Percentiles rank a stretch among this genome's conserved stretches.
Conservation (phyloP, 2,329 filamentous ascomycete species). For the Aspergillus hortae region DNA sequence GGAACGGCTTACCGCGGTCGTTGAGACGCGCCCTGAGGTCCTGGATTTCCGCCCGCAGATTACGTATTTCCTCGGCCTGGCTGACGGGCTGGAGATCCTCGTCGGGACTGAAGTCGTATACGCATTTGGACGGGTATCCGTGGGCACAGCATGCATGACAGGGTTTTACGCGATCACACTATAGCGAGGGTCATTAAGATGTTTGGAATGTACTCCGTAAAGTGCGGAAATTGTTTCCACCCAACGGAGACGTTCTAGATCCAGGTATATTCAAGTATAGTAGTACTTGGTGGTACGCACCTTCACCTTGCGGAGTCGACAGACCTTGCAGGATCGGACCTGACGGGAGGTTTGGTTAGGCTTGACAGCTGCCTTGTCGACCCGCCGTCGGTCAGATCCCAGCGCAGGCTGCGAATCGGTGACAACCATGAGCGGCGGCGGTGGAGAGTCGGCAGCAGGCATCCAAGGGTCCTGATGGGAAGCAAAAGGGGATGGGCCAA, state of each 20-base stretch:
- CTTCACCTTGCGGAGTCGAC: slow-evolving; percentile 38
- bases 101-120: slow-evolving; percentile 31
- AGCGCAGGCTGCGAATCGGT: slow-evolving; percentile 19
- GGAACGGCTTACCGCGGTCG: slow-evolving; percentile 20
- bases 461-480: slow-evolving; percentile 1
- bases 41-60: slow-evolving; percentile 32
- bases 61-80: slow-evolving; percentile 35
- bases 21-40: slow-evolving; percentile 27
- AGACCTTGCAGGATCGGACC: slow-evolving; percentile 37
- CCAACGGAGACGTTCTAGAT: neutral
- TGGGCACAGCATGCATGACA: slow-evolving; percentile 40
- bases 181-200: slow-evolving; percentile 4
- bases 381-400: slow-evolving; percentile 11
- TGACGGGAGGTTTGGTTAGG: slow-evolving; percentile 24
- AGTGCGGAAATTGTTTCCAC: neutral
- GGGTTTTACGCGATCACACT: slow-evolving; percentile 39
- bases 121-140: slow-evolving; percentile 37
- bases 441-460: slow-evolving; percentile 6
- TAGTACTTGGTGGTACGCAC: slow-evolving; percentile 17
- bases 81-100: slow-evolving; percentile 33
- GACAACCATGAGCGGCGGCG: slow-evolving; percentile 18
- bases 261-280: neutral
- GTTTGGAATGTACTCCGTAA: no score
- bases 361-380: slow-evolving; percentile 18
- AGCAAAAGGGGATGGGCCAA: slow-evolving; percentile 21